These are phyloP conservation scores for Craspedostauros australis DNA, from an alignment of 108 stramenopile species.

Conservation along the genomic window DNA sequence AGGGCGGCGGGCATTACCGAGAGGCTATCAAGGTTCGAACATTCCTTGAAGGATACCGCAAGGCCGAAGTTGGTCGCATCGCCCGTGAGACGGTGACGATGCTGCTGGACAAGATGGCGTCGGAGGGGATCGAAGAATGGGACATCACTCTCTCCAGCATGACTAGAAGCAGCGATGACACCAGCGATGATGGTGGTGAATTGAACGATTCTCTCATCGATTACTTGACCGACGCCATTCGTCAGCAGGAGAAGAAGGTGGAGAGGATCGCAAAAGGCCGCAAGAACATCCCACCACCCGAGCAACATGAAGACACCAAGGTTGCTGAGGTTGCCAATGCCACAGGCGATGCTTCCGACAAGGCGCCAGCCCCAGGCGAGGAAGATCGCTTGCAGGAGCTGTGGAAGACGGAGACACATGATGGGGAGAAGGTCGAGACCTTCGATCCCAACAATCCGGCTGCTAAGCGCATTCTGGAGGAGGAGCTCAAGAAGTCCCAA, in stretches of 20 bases:
- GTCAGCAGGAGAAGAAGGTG: slow-evolving; percentile 71
- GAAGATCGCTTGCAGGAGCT: slow-evolving; percentile 40
- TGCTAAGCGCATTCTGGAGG: slow-evolving; percentile 39
- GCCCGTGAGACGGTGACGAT: slow-evolving; percentile 72
- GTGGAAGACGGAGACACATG: slow-evolving; percentile 61
- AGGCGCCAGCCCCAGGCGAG: slow-evolving; percentile 1
- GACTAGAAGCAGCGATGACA: slow-evolving; percentile 52
- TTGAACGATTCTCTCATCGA: slow-evolving; percentile 71
- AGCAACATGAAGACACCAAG: background rate
- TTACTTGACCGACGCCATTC: slow-evolving; percentile 75
- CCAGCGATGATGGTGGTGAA: slow-evolving; percentile 51
- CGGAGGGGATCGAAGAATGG: slow-evolving; percentile 69
- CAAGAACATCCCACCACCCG: too few relatives aligned
- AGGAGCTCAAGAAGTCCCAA: slow-evolving; percentile 43
- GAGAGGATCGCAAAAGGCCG: slow-evolving; percentile 23
- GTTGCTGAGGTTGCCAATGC: slow-evolving; percentile 7
- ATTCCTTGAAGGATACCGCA: slow-evolving; percentile 76
- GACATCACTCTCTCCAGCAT: slow-evolving; percentile 73
- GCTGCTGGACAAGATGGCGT: slow-evolving; percentile 65
- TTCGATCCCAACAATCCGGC: slow-evolving; percentile 68
- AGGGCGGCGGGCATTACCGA: slow-evolving; percentile 81
- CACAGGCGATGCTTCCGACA: background rate
- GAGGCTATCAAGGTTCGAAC: slow-evolving; percentile 73
- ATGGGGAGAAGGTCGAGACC: slow-evolving; percentile 65
- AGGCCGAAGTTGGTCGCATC: slow-evolving; percentile 67